Evolutionary conservation across 768 basidiomycete species (phyloP), one percentile per base, ranked within the genome.

Genomic region (Suillus discolor): DNA sequence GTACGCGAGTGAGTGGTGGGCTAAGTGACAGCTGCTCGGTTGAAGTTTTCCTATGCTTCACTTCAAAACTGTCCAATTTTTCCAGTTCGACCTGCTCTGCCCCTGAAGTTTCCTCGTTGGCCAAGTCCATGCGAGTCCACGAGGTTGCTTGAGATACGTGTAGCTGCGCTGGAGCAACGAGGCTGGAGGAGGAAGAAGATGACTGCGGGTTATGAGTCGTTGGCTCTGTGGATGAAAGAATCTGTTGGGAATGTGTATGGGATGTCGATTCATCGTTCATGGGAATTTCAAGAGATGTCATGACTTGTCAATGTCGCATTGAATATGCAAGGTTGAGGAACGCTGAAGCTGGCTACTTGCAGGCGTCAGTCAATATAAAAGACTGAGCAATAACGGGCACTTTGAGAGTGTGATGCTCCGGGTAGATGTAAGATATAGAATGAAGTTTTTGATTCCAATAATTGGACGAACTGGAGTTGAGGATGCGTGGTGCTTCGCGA

Each of bases 1-100:
- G 71, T 12, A 70, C 72, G 51, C 71, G 67, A 16, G 78, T 74
- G 44, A 76, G 72, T 41, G 77, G 70, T 23, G 71, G 79, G 34
- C 78, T 79, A 4, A 72, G 76, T 53, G 78, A 75, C 28, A 75
- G 55, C 31, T 62, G 71, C 57, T 74, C 72, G 12, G 62, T 5
- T 57, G 65, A 62, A 66, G 66, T 65, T 54, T n/a, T 18, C 23
- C 13, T 45, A n/a, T 39, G 38, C 23, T 36, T 16, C 36, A 23
- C 31, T 28, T 64, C 42, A 36, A 16, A 28, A 41, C 61, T 60
- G 18, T 47, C 39, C 7, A 20, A 44, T 25, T 8, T 12, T 38
- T 12, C 62, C 31, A 53, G 64, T 61, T 66, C 65, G n/a, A 57
- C 68, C 42, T 67, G 64, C 25, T 68, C 63, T 1, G 39, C 57